Base-by-base conservation (phyloP, 371 early-diverging fungal genomes). In the Actinomucor elegans region DNA sequence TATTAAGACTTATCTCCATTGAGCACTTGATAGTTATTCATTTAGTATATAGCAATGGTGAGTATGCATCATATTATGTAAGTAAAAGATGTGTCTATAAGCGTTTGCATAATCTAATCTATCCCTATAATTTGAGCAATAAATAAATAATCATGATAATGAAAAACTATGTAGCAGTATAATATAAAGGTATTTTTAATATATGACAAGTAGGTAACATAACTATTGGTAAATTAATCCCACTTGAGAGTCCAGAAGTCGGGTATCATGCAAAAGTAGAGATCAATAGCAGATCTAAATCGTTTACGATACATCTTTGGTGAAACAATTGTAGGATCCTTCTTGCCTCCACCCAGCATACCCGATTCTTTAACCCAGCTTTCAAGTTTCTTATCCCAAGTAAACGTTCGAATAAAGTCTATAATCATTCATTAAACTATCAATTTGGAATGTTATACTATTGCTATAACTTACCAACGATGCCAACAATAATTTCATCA, bases 311-410 rank as follows among this genome's bases (percentile, higher is more conserved):
- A 97, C 72, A 93, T 92, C 27, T 80, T 79, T n/a, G 98, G 98
- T 6, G 94, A 89, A 18, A 96, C 88, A 56, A 97, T 95, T 5
- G 98, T 97, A 1, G 96, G 97, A 33, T 89, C 90, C 45, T 86
- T 87, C 24, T 91, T 90, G 8, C 91, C 91, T 4, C 91, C 90
- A 18, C 94, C 91, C 36, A 94, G 61, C 48, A 92, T 78, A 8
- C 89, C 89, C 0, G 94, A 83, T 59, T 94, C 94, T 71, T 96
- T 97, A 29, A 95, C 95, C 91, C 93, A 93, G 48, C 86, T 90
- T 62, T 97, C 98, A 8, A 97, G 65, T 61, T 90, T 90, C 69
- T 96, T 97, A 67, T 96, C 96, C 96, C 96, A 96, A 0, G 97
- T 97, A 66, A 92, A 97, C 0, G 96, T 92, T 33, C 97, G 87